Conservation (phyloP, 805 yeast species). For the Candida yuanshanica region DNA sequence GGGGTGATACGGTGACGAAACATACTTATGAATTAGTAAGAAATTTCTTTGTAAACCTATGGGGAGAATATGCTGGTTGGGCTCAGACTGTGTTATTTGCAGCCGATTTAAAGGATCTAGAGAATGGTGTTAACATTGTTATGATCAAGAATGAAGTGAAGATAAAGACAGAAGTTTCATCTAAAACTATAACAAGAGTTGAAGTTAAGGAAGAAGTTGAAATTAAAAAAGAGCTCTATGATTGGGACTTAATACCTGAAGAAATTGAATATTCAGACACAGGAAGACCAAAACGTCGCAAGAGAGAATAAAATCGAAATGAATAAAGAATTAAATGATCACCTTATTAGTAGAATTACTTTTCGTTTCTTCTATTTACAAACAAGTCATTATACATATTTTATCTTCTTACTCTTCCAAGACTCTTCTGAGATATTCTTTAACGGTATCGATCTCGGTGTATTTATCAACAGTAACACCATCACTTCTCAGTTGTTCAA, state of each 20-base stretch:
- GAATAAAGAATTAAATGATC: too few species aligned
- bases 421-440: slow-evolving; percentile 20
- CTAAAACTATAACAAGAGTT: slow-evolving; percentile 5
- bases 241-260: slow-evolving; percentile 6
- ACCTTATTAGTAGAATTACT: not conserved
- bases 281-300: slow-evolving; percentile 26
- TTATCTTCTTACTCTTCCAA: slow-evolving; percentile 13
- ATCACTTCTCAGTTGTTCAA: slow-evolving; percentile 42
- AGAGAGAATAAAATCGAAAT: slow-evolving; percentile 13
- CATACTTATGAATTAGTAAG: slow-evolving; percentile 42
- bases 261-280: slow-evolving; percentile 22
- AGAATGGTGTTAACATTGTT: slow-evolving; percentile 53
- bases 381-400: not conserved
- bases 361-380: slow-evolving; percentile 5
- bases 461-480: slow-evolving; percentile 26
- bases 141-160: slow-evolving; percentile 12
- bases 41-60: slow-evolving; percentile 51
- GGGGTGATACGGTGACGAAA: slow-evolving; percentile 25
- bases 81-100: slow-evolving; percentile 94
- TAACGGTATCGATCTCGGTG: slow-evolving; percentile 31
- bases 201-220: slow-evolving; percentile 4
- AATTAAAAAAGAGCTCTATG: not conserved
- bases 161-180: slow-evolving; percentile 18
- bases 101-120: slow-evolving; percentile 67
- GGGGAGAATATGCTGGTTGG: slow-evolving; percentile 98